Conservation (phyloP, 164 flowering plant species). For the Vitis cinerea region DNA sequence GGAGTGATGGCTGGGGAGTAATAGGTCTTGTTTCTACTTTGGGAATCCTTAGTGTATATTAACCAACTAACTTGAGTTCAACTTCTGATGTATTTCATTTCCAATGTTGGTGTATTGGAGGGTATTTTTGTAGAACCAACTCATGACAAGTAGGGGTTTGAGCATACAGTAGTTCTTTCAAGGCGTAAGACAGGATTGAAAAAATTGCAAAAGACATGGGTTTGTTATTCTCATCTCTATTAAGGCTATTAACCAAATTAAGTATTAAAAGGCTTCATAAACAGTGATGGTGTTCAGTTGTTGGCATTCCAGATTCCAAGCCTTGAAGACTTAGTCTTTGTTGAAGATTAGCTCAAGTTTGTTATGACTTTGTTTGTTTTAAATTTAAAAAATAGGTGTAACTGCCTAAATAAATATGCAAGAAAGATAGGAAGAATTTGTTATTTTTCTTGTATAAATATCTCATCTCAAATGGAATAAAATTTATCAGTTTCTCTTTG, state of each 20-base stretch:
- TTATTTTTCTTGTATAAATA: too few species aligned
- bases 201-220: conserved; percentile 85
- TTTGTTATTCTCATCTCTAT: conserved; percentile 22
- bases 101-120: conserved; percentile 76
- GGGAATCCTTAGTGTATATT: not conserved
- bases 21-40: conserved; percentile 50
- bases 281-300: too few species aligned
- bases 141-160: conserved; percentile 98
- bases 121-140: conserved; percentile 99
- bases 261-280: too few species aligned
- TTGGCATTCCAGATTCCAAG: too few species aligned
- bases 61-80: conserved; percentile 2
- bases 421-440: too few species aligned
- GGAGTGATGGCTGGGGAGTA: conserved; percentile 97
- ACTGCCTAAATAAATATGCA: too few species aligned
- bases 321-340: too few species aligned
- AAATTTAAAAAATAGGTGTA: too few species aligned
- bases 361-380: too few species aligned
- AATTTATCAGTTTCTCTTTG: too few species aligned
- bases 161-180: conserved; percentile 84
- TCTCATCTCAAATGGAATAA: too few species aligned
- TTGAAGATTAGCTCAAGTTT: too few species aligned
- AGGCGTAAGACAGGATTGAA: conserved; percentile 67
- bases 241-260: not conserved
- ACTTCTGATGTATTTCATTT: conserved; percentile 5